phyloP scores from a whole-genome alignment of 495 filamentous ascomycete species.

The Neurospora cerealis region DNA sequence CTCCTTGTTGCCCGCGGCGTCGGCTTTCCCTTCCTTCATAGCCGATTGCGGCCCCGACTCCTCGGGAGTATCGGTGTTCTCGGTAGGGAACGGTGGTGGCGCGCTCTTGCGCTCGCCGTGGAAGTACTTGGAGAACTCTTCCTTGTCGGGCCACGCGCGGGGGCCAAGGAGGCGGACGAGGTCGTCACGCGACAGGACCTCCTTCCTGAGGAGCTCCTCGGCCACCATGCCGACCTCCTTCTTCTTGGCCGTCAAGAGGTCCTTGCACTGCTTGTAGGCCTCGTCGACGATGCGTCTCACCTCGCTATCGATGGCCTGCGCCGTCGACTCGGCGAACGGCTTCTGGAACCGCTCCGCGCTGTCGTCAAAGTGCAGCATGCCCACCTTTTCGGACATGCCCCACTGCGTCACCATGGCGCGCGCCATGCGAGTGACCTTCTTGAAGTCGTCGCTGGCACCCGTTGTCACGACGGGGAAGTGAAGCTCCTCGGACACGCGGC shows the following conservation, averaged over 20 bases:
- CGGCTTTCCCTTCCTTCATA: constrained; percentile 8
- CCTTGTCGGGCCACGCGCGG: constrained; percentile 69
- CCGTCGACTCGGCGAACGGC: constrained; percentile 91
- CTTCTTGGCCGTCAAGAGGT: constrained; percentile 76
- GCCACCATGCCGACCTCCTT: constrained; percentile 79
- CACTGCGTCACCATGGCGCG: constrained; percentile 95
- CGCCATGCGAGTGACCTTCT: constrained; percentile 94
- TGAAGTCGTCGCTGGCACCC: constrained; percentile 93
- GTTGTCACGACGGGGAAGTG: constrained; percentile 94
- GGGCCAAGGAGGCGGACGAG: constrained; percentile 79
- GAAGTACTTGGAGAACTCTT: constrained; percentile 92
- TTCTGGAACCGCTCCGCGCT: constrained; percentile 72
- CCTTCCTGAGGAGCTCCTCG: constrained; percentile 86
- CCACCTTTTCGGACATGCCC: constrained; percentile 92
- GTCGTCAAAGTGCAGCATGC: constrained; percentile 82
- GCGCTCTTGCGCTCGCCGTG: constrained; percentile 35
- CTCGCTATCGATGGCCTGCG: constrained; percentile 80
- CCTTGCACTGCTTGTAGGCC: constrained; percentile 82
- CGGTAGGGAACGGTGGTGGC: constrained; percentile 47
- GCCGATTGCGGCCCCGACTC: constrained; percentile 10
- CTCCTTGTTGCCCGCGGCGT: background rate
- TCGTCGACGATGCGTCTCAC: constrained; percentile 82
- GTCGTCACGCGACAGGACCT: constrained; percentile 83
- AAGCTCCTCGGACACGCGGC: constrained; percentile 86
- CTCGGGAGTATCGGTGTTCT: constrained; percentile 28